A percentile compares a stretch with the other conserved stretches of the same genome.
These are phyloP conservation scores for Barnettozyma sucrosica DNA, from an alignment of 805 yeast genomes.

Conservation along the genomic window DNA sequence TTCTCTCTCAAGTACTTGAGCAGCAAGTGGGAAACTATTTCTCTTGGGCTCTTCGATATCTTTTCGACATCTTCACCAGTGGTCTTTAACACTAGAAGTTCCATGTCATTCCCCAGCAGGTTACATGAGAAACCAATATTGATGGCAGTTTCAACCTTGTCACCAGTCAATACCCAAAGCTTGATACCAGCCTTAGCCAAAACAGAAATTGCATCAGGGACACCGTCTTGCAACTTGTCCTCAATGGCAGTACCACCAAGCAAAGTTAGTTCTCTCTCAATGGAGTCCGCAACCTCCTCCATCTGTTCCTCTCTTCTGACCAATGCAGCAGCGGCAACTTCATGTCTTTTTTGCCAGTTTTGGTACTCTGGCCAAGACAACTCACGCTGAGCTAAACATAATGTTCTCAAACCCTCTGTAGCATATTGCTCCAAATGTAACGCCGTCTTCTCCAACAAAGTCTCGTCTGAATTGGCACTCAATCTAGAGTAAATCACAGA, in stretches of 20 bases:
- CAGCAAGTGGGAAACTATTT: slow-evolving; percentile 34
- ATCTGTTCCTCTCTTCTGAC: slow-evolving; percentile 62
- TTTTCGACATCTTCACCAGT: slow-evolving; percentile 49
- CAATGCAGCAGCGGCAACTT: slow-evolving; percentile 58
- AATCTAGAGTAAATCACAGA: slow-evolving; percentile 69
- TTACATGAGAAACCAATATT: slow-evolving; percentile 86
- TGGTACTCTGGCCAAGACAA: slow-evolving; percentile 55
- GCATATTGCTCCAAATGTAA: slow-evolving; percentile 72
- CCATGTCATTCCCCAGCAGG: slow-evolving; percentile 69
- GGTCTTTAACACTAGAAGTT: slow-evolving; percentile 58
- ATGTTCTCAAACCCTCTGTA: slow-evolving; percentile 76
- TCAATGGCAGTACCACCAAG: slow-evolving; percentile 86
- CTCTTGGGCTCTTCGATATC: slow-evolving; percentile 36
- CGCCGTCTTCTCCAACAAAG: slow-evolving; percentile 57
- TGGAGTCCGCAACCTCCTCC: slow-evolving; percentile 69
- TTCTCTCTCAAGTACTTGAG: slow-evolving; percentile 36
- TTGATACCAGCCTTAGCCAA: slow-evolving; percentile 75
- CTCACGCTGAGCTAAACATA: slow-evolving; percentile 72
- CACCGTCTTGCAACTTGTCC: slow-evolving; percentile 81
- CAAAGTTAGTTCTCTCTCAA: slow-evolving; percentile 59
- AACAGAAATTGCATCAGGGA: slow-evolving; percentile 70
- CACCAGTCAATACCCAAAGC: slow-evolving; percentile 84
- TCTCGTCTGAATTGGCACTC: slow-evolving; percentile 38
- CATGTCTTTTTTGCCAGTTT: slow-evolving; percentile 59
- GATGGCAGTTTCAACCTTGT: slow-evolving; percentile 84